Conservation (phyloP, 805 yeast species). For the Myxozyma monticola region DNA sequence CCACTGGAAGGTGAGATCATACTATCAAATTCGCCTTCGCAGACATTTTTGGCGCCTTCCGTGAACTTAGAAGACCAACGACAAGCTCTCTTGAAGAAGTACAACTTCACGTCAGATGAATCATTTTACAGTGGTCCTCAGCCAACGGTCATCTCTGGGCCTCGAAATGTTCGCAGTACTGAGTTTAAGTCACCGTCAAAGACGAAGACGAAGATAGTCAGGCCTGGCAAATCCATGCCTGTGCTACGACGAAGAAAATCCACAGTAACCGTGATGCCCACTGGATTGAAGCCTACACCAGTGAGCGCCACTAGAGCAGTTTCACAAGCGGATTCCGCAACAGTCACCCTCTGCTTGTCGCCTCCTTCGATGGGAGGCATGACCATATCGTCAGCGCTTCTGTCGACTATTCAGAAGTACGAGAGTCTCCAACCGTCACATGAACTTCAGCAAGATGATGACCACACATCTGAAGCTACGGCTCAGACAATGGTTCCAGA, state of each 20-base stretch:
- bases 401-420: too few relatives aligned
- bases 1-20: too few relatives aligned
- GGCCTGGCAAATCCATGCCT: slow-evolving; percentile 20
- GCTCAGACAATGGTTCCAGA: too few relatives aligned
- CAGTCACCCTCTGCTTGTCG: too few relatives aligned
- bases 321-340: not conserved
- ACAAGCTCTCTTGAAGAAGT: slow-evolving; percentile 2
- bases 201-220: not conserved
- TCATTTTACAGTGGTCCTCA: slow-evolving; percentile 5
- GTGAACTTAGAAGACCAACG: slow-evolving; percentile 13
- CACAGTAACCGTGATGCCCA: slow-evolving; percentile 8
- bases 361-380: too few relatives aligned
- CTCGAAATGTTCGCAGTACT: not conserved
- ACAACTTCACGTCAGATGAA: slow-evolving; percentile 17
- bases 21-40: not conserved
- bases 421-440: too few relatives aligned
- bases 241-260: slow-evolving; percentile 12
- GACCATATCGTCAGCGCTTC: too few relatives aligned
- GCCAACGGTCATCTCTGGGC: not conserved
- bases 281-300: slow-evolving; percentile 6
- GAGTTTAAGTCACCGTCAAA: slow-evolving; percentile 9
- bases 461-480: too few relatives aligned
- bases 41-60: not conserved
- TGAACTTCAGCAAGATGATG: too few relatives aligned
- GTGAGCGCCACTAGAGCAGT: slow-evolving; percentile 1